A percentile compares a stretch with the other conserved stretches of the same genome.
Evolutionary conservation across 306 rosid genomes (phyloP).

Genomic region (Morella rubra): DNA sequence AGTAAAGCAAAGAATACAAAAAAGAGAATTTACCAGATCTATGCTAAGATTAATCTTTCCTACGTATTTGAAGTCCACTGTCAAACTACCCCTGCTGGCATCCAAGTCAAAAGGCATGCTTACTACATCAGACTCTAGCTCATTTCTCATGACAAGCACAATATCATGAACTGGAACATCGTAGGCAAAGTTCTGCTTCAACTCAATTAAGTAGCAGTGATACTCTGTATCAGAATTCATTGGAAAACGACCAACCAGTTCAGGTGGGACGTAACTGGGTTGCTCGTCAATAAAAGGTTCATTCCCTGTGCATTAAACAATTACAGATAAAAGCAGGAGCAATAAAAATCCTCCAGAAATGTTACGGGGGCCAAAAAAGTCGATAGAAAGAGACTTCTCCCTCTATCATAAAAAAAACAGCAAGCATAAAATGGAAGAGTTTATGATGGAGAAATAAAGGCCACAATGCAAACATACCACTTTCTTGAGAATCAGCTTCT

Average conservation of each 20-base stretch:
- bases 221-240: constrained; percentile 33
- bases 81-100: constrained; percentile 50
- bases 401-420: background rate
- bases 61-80: constrained; percentile 39
- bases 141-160: constrained; percentile 51
- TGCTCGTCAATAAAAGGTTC: constrained; percentile 55
- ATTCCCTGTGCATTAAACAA: constrained; percentile 39
- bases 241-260: constrained; percentile 42
- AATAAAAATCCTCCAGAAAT: background rate
- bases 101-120: constrained; percentile 42
- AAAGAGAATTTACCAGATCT: constrained; percentile 47
- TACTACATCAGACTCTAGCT: constrained; percentile 56
- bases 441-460: constrained; percentile 21
- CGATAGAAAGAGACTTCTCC: background rate
- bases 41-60: constrained; percentile 51
- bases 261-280: constrained; percentile 58
- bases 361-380: background rate
- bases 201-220: constrained; percentile 70
- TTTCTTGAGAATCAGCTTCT: constrained; percentile 46
- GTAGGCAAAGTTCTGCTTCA: constrained; percentile 49
- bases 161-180: constrained; percentile 49
- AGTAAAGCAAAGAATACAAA: constrained; percentile 9
- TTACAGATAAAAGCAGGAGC: background rate
- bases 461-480: constrained; percentile 40
- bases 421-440: background rate